Evolutionary conservation across 202 grass and related monocot species (phyloP), one percentile per base, ranked within the genome.

Genomic region (Dendrocalamus latiflorus): DNA sequence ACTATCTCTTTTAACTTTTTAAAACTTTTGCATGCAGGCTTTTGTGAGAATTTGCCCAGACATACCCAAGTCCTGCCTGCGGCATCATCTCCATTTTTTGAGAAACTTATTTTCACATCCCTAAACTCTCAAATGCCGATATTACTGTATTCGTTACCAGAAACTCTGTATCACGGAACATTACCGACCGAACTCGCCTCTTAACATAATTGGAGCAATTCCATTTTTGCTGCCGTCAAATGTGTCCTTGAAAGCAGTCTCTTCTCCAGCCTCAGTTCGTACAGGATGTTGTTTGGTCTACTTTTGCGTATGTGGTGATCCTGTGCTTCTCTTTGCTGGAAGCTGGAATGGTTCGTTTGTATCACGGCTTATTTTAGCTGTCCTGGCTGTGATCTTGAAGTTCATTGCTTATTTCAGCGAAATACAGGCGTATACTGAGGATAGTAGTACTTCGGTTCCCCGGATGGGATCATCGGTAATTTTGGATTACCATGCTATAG

Each of bases 21-120:
- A 20, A 38, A 79, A 58, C 4, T 18, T 1, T 25, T n/a, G 22
- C 57, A 8, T 47, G 79, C 88, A 90, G 88, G 74, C 84, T 90
- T 58, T 70, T 90, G 79, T 90, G 88, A 87, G 79, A 74, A 45
- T 44, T 83, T 26, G 21, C 66, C 39, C 59, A 55, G 73, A 82
- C 78, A 74, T 38, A n/a, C 21, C 51, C 51, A 83, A 78, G 51
- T 72, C 25, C 34, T 73, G 63, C 36, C 62, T 26, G 53, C 25
- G 68, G 80, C 80, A 41, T 64, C 45, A 64, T 69, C 61, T 75
- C 37, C 72, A 61, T 58, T 53, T 86, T 90, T 71, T 79, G 74
- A 69, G 62, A 75, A 75, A 73, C 54, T 74, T 79, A n/a, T 69
- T 63, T 81, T 43, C 5, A 15, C 18, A 56, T 90, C 74, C 62